Evolutionary conservation across 2,329 filamentous ascomycete species (phyloP), one percentile per base, ranked within the genome.

Genomic region (Cytospora mali): DNA sequence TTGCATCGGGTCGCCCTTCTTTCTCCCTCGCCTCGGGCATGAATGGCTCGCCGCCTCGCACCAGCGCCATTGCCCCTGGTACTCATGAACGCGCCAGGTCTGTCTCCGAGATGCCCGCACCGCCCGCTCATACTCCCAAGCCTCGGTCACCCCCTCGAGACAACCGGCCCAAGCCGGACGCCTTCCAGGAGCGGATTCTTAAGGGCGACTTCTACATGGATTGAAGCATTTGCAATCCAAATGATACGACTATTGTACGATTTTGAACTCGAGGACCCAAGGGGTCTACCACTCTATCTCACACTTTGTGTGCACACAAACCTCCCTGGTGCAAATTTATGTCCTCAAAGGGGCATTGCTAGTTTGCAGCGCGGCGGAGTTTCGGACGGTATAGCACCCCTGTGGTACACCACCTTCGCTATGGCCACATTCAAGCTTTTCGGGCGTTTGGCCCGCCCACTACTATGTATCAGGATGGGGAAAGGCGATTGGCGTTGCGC

Each of bases 171-270:
- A 96, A 94, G 81, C 93, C 94, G 31, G 95, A 99, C 79, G 90
- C 90, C 66, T 95, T 97, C 79, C 93, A 97, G 77, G 95, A 99
- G 83, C 88, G 96, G 69, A 98, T 99, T 71, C 84, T 99, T 69
- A 95, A 97, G 79, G 95, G 94, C 52, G 95, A 99, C 73, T 98
- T 99, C 72, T 95, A 95, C 80, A 97, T 98, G 93, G 93, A 97
- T 73, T 97, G 82, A 82, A 50, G 27, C n/a, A 25, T 13, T 55
- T n/a, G 14, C 13, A 9, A 51, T 29, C 29, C 21, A 29, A n/a
- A 27, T 39, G 46, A 55, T 48, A 55, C 46, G 27, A 53, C 35
- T 49, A 58, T 42, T 28, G 39, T 42, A 42, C 39, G 18, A 42
- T 42, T 42, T 42, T 42, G 39, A 42, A n/a, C 39, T n/a, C n/a